Percentiles rank a stretch among this genome's conserved stretches.
These are phyloP conservation scores for Aspergillus puulaauensis DNA, from an alignment of 2,329 filamentous ascomycete genomes.

Conservation along the genomic window DNA sequence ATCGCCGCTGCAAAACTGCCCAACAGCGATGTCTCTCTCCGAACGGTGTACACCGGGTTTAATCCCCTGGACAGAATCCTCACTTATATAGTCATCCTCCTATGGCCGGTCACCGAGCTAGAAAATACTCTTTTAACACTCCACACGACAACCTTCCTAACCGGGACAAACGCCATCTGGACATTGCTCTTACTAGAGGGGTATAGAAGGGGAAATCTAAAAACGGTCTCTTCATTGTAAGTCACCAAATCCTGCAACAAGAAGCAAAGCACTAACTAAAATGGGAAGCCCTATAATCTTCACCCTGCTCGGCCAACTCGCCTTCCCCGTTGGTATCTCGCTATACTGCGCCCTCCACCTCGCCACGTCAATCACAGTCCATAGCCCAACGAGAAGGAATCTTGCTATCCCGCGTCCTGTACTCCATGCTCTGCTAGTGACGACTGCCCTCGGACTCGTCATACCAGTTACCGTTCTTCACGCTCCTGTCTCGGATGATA, in stretches of 20 bases:
- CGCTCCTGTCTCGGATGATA: not conserved
- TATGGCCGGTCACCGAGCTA: not conserved
- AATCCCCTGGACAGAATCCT: not conserved
- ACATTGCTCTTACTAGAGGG: not conserved
- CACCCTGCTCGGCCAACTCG: not conserved
- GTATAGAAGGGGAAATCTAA: not conserved
- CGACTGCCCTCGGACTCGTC: not conserved
- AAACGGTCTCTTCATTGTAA: not conserved
- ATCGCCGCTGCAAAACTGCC: not conserved
- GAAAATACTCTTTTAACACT: not conserved
- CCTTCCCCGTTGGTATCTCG: not conserved
- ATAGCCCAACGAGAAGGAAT: not conserved
- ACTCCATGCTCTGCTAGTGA: not conserved
- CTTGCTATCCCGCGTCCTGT: not conserved
- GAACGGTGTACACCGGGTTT: not conserved
- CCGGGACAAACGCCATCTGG: not conserved
- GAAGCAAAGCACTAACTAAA: not conserved
- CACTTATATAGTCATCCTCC: not conserved
- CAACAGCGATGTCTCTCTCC: not conserved
- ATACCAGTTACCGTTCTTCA: not conserved
- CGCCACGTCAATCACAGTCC: not conserved
- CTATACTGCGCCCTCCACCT: not conserved
- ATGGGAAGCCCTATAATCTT: not conserved
- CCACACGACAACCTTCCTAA: not conserved
- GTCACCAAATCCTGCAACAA: not conserved